Evolutionary conservation across 768 basidiomycete genomes (phyloP), one percentile per base, ranked within the genome.

Genomic region (Auriscalpium vulgare): DNA sequence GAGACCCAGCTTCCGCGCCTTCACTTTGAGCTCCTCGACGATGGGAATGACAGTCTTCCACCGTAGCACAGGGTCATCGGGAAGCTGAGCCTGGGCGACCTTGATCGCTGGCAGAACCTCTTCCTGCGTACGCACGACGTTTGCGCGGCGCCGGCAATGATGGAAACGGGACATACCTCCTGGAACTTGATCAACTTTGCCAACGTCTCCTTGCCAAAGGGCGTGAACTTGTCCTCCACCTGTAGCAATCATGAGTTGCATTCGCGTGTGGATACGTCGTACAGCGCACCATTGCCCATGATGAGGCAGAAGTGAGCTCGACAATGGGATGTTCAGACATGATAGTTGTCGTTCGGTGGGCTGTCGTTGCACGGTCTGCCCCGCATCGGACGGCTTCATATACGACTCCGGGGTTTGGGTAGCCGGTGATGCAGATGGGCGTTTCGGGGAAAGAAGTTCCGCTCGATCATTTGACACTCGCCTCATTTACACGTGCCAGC

Each of bases 161-260:
- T 8, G 53, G 19, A 21, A 17, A 40, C 11, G 35, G 8, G 9
- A 60, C 75, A 55, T 58, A 91, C 94, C 75, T 92, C 83, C 54
- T 95, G 78, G 69, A 98, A 99, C 37, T 73, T 73, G 66, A 95
- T 80, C 50, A 99, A 80, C 65, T 86, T 93, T 38, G 82, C 79
- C 40, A 99, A 76, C 5, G 83, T 88, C 63, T 93, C 87, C 71
- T 93, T 95, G 19, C 87, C 97, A 64, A 80, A 89, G 8, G 86
- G 81, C 7, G 92, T 91, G 79, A 98, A 91, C 74, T 91, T 94
- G 78, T 91, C 87, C 74, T 95, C 89, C 57, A 95, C 74, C 90
- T 92, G 52, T 21, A 13, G 36, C 37, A 29, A 1, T 3, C 29
- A 29, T 29, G 29, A 29, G 29, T 29, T 29, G 29, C 29, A 29